These are phyloP conservation scores for Citrus unshiu DNA, from an alignment of 345 rosid genomes.

Conservation along the genomic window DNA sequence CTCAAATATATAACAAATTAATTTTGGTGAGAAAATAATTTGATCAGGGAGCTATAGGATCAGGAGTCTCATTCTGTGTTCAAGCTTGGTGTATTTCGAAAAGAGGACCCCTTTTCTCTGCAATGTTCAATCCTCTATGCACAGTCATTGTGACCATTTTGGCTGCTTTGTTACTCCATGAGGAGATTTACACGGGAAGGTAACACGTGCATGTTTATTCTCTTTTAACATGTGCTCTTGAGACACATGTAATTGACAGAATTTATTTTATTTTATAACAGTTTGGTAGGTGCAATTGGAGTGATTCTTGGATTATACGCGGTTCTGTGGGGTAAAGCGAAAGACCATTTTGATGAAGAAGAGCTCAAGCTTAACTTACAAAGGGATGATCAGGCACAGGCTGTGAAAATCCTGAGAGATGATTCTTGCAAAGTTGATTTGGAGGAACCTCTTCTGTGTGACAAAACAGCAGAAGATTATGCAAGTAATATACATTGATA, in stretches of 20 bases:
- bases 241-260: neutral
- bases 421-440: slow-evolving; percentile 30
- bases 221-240: neutral
- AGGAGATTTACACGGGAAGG: slow-evolving; percentile 58
- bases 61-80: slow-evolving; percentile 45
- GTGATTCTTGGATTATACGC: slow-evolving; percentile 46
- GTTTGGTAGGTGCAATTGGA: slow-evolving; percentile 52
- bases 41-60: slow-evolving; percentile 38
- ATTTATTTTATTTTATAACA: slow-evolving; percentile 12
- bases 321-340: slow-evolving; percentile 72
- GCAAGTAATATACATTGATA: neutral
- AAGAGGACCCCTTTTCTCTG: slow-evolving; percentile 62
- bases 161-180: slow-evolving; percentile 57
- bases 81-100: slow-evolving; percentile 50
- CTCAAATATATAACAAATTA: neutral
- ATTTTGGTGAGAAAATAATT: neutral
- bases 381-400: slow-evolving; percentile 7
- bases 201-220: slow-evolving; percentile 3
- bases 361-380: slow-evolving; percentile 14
- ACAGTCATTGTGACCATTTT: slow-evolving; percentile 50
- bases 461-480: neutral
- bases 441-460: slow-evolving; percentile 50
- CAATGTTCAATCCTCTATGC: slow-evolving; percentile 59
- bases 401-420: slow-evolving; percentile 19
- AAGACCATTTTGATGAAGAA: slow-evolving; percentile 29